phyloP scores from a whole-genome alignment of 257 asterid genomes.

The Salvia miltiorrhiza region DNA sequence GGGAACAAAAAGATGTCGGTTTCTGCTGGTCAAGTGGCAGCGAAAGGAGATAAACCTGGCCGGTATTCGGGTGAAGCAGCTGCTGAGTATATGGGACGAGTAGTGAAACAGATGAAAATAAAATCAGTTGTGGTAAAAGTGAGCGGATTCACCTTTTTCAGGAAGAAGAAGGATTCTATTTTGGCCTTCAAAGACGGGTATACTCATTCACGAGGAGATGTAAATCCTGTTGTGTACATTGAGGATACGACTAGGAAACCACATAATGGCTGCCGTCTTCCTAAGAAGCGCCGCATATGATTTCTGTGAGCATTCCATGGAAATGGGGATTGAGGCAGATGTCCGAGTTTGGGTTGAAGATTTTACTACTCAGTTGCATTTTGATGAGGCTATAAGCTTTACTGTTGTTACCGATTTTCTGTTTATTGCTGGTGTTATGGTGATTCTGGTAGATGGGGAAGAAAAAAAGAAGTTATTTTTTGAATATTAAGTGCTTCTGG shows the following conservation, averaged over 20 bases:
- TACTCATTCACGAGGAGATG: slow-evolving; percentile 56
- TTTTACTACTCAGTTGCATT: slow-evolving; percentile 14
- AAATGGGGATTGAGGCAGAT: slow-evolving; percentile 39
- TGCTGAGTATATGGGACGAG: slow-evolving; percentile 85
- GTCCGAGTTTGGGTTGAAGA: slow-evolving; percentile 33
- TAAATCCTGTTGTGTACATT: slow-evolving; percentile 63
- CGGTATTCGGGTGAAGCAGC: slow-evolving; percentile 79
- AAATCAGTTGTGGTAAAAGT: slow-evolving; percentile 85
- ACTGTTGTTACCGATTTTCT: slow-evolving; percentile 9
- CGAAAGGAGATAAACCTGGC: slow-evolving; percentile 58
- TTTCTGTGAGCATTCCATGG: slow-evolving; percentile 14
- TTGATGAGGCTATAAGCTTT: slow-evolving; percentile 7
- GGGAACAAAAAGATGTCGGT: slow-evolving; percentile 72
- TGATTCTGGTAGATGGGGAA: slow-evolving; percentile 19
- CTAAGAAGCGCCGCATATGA: slow-evolving; percentile 72
- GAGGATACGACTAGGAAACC: slow-evolving; percentile 89
- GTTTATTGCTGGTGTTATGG: slow-evolving; percentile 1
- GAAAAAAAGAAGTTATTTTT: neutral
- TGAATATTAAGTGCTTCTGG: neutral
- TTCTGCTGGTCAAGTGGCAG: slow-evolving; percentile 70
- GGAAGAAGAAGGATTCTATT: slow-evolving; percentile 72
- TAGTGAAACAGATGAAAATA: slow-evolving; percentile 55
- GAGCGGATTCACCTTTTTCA: slow-evolving; percentile 64
- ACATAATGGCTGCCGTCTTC: slow-evolving; percentile 87
- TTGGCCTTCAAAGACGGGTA: slow-evolving; percentile 83